Conservation (phyloP, 1,284 basidiomycete genomes). For the Xerocomus cyaneibrunnescens region DNA sequence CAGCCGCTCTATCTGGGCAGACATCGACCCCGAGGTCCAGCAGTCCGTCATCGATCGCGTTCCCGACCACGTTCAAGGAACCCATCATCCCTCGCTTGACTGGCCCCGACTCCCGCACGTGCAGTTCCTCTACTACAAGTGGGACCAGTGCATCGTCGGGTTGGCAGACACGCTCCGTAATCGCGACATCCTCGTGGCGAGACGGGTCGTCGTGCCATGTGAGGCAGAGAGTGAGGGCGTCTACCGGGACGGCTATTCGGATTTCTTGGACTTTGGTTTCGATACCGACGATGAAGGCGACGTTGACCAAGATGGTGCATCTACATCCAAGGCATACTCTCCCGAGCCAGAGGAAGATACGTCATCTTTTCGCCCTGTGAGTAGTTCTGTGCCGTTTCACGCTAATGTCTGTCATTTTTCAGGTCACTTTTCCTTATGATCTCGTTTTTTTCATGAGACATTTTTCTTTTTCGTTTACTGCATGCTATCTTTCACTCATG, state of each 20-base stretch:
- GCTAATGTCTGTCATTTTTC: conserved; percentile 7
- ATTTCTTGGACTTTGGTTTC: neutral
- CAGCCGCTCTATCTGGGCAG: conserved; percentile 5
- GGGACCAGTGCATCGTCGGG: conserved; percentile 21
- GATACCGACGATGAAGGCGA: neutral
- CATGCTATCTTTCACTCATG: too few relatives aligned
- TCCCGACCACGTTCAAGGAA: neutral
- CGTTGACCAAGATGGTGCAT: neutral
- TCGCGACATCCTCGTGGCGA: neutral
- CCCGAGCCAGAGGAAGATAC: neutral
- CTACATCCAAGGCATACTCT: neutral
- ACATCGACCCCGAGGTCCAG: conserved; percentile 8
- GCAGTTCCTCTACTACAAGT: conserved; percentile 20
- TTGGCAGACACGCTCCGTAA: conserved; percentile 12
- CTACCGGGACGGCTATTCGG: neutral
- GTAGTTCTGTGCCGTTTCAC: conserved; percentile 1
- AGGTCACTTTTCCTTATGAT: neutral
- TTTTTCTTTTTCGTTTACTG: neutral
- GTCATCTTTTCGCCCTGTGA: conserved; percentile 1
- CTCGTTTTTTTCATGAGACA: neutral
- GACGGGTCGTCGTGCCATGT: neutral
- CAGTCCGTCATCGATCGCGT: conserved; percentile 6
- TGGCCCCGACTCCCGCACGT: conserved; percentile 15
- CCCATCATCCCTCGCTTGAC: neutral
- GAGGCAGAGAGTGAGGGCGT: neutral